phyloP scores from a whole-genome alignment of 2,329 filamentous ascomycete species.

The Akanthomyces muscarius region DNA sequence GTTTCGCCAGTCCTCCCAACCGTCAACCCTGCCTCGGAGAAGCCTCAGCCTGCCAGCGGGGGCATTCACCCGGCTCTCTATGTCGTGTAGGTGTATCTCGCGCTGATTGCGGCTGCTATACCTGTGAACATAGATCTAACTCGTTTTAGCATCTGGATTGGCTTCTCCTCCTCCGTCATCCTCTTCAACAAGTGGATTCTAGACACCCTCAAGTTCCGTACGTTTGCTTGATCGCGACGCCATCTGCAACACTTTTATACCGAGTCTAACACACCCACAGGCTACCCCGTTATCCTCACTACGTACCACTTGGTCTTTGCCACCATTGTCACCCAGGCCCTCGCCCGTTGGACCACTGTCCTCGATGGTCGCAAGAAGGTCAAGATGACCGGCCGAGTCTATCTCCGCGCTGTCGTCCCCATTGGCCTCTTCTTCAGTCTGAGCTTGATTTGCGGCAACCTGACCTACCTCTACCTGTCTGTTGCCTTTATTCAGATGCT shows the following conservation, averaged over 20 bases:
- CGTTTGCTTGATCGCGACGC: conserved; percentile 62
- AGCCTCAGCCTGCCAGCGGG: conserved; percentile 60
- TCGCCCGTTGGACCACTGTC: conserved; percentile 82
- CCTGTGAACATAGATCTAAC: conserved; percentile 10
- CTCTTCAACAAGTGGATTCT: conserved; percentile 99
- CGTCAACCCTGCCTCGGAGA: conserved; percentile 71
- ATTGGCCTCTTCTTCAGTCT: conserved; percentile 95
- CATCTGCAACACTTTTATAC: conserved; percentile 57
- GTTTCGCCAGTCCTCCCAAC: conserved; percentile 67
- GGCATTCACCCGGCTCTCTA: conserved; percentile 80
- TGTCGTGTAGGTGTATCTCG: conserved; percentile 55
- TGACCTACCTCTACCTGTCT: conserved; percentile 91
- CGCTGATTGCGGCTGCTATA: conserved; percentile 15
- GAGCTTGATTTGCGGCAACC: conserved; percentile 92
- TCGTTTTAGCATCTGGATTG: conserved; percentile 76
- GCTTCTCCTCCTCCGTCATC: conserved; percentile 88
- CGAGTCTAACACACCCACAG: conserved; percentile 57
- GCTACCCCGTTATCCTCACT: conserved; percentile 75
- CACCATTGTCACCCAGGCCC: conserved; percentile 87
- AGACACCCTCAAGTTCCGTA: conserved; percentile 73
- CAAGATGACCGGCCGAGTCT: conserved; percentile 94
- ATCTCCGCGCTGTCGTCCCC: conserved; percentile 87
- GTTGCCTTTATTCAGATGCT: conserved; percentile 99
- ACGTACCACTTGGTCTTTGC: conserved; percentile 95
- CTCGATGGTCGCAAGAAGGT: conserved; percentile 94